Percentiles rank a stretch among this genome's conserved stretches.
These are phyloP conservation scores for Mycena floridula DNA, from an alignment of 768 basidiomycete genomes.

Conservation along the genomic window DNA sequence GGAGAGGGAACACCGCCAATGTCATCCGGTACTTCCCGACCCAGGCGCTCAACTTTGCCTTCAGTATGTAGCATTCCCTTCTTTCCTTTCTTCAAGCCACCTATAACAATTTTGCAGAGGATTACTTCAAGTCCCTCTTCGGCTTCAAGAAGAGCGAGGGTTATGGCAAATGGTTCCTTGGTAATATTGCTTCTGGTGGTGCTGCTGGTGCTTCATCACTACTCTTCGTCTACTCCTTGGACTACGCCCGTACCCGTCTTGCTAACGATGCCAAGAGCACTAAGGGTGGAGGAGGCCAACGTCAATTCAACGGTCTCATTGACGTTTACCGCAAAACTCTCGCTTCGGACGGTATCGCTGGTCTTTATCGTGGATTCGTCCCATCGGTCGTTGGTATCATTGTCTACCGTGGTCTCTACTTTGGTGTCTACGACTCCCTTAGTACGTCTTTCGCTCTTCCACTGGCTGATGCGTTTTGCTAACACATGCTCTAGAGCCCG, in stretches of 20 bases:
- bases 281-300: slow-evolving; percentile 81
- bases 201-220: slow-evolving; percentile 98
- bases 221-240: slow-evolving; percentile 99
- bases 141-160: slow-evolving; percentile 98
- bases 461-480: slow-evolving; percentile 13
- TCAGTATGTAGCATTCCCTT: slow-evolving; percentile 64
- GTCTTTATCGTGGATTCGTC: slow-evolving; percentile 99
- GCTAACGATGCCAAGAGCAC: slow-evolving; percentile 97
- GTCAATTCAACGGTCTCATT: slow-evolving; percentile 98
- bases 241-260: slow-evolving; percentile 99
- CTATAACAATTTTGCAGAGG: slow-evolving; percentile 49
- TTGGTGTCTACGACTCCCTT: slow-evolving; percentile 93
- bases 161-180: slow-evolving; percentile 98
- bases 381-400: slow-evolving; percentile 99
- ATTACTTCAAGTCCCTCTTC: slow-evolving; percentile 98
- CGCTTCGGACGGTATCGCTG: slow-evolving; percentile 94
- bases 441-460: slow-evolving; percentile 45
- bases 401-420: slow-evolving; percentile 99
- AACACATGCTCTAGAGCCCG: slow-evolving; percentile 62
- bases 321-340: slow-evolving; percentile 98
- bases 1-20: slow-evolving; percentile 99
- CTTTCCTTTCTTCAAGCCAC: background rate
- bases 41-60: slow-evolving; percentile 99
- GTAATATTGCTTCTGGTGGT: slow-evolving; percentile 98
- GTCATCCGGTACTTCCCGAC: slow-evolving; percentile 99